Evolutionary conservation across 2,329 filamentous ascomycete species (phyloP).

Genomic region (Clonostachys rhizophaga): DNA sequence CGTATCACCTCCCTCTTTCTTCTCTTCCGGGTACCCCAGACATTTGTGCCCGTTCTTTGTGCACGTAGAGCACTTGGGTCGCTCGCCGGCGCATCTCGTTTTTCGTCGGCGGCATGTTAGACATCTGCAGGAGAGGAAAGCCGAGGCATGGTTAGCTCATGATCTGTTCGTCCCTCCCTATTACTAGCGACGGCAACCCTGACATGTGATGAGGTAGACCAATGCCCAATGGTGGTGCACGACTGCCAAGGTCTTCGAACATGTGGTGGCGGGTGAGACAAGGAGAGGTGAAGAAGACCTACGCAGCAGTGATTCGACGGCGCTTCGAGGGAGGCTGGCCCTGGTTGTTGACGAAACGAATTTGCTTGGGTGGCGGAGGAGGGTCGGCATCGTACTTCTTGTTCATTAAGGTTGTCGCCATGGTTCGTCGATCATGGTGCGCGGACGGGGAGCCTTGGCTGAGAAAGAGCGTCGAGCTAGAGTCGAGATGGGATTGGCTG

Average conservation of each 20-base stretch:
- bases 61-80: constrained; percentile 68
- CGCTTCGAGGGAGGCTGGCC: constrained; percentile 77
- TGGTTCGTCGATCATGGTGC: constrained; percentile 5
- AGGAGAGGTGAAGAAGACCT: constrained; percentile 27
- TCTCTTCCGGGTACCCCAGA: constrained; percentile 59
- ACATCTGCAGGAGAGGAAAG: constrained; percentile 41
- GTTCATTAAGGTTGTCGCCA: constrained; percentile 11
- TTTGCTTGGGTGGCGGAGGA: constrained; percentile 47
- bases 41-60: constrained; percentile 67
- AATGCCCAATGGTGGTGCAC: background rate
- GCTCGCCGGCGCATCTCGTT: constrained; percentile 70
- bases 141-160: background rate
- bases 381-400: constrained; percentile 13
- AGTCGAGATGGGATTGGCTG: no score
- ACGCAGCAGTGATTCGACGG: constrained; percentile 75
- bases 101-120: constrained; percentile 72
- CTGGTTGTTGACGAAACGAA: constrained; percentile 79
- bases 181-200: no score
- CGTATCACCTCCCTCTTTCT: constrained; percentile 30
- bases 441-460: background rate
- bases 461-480: background rate
- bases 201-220: background rate
- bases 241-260: no score
- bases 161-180: no score
- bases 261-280: background rate